Percentiles rank a stretch among this genome's conserved stretches.
Evolutionary conservation across 1,284 basidiomycete genomes (phyloP).

Genomic region (Rhodotorula sp.): DNA sequence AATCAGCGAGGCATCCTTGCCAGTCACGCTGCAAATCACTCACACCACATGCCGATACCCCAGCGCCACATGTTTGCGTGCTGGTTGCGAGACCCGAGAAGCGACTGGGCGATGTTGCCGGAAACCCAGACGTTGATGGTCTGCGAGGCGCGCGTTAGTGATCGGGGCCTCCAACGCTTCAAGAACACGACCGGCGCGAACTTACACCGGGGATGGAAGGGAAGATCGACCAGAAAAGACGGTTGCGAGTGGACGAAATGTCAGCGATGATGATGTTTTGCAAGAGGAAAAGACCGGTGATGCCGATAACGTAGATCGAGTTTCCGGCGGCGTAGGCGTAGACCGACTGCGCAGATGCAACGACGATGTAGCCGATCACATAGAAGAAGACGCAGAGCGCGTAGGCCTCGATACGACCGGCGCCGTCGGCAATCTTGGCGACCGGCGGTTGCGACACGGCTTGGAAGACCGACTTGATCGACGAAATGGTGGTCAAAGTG

Average conservation of each 20-base stretch:
- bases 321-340: slow-evolving; percentile 48
- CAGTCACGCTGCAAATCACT: slow-evolving; percentile 4
- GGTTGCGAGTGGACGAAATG: slow-evolving; percentile 47
- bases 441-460: slow-evolving; percentile 50
- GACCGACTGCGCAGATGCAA: slow-evolving; percentile 43
- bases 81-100: slow-evolving; percentile 21
- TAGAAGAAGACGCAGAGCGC: slow-evolving; percentile 48
- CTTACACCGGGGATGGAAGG: slow-evolving; percentile 45
- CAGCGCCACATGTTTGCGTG: slow-evolving; percentile 45
- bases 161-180: neutral
- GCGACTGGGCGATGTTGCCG: slow-evolving; percentile 42
- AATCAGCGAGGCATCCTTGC: slow-evolving; percentile 7
- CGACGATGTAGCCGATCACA: slow-evolving; percentile 48
- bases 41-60: slow-evolving; percentile 47
- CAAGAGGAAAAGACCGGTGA: slow-evolving; percentile 48
- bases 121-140: slow-evolving; percentile 49
- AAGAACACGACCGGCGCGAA: neutral
- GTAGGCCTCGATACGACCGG: slow-evolving; percentile 49
- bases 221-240: slow-evolving; percentile 49
- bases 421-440: slow-evolving; percentile 49
- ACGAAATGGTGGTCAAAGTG: slow-evolving; percentile 47
- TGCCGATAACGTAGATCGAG: slow-evolving; percentile 49
- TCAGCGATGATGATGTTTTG: slow-evolving; percentile 50
- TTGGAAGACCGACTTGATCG: slow-evolving; percentile 48
- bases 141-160: neutral